Evolutionary conservation across 371 early-diverging fungal species (phyloP).

Genomic region (Mortierella sp.): DNA sequence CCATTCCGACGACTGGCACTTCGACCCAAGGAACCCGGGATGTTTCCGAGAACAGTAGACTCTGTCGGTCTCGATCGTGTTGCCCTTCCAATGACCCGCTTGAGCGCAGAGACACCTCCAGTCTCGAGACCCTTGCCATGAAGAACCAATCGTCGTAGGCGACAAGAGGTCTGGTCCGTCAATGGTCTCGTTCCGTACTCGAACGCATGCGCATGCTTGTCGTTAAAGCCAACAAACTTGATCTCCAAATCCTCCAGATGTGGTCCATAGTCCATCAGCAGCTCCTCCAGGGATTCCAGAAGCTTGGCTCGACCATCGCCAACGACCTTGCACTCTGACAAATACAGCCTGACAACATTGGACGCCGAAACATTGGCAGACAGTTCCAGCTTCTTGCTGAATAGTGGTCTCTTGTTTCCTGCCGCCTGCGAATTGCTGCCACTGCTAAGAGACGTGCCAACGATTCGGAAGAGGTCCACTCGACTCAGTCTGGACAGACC

Average conservation of each 20-base stretch:
- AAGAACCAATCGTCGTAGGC: conserved; percentile 43
- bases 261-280: conserved; percentile 35
- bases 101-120: conserved; percentile 34
- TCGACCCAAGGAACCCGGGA: not conserved
- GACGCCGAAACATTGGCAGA: conserved; percentile 32
- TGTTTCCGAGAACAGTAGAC: not conserved
- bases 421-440: not conserved
- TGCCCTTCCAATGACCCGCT: conserved; percentile 30
- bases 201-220: conserved; percentile 48
- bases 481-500: conserved; percentile 19
- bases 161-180: conserved; percentile 14
- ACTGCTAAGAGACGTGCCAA: not conserved
- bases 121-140: conserved; percentile 47
- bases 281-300: conserved; percentile 41
- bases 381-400: conserved; percentile 42
- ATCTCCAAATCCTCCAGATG: conserved; percentile 46
- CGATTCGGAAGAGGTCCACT: conserved; percentile 35
- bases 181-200: conserved; percentile 44
- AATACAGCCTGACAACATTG: conserved; percentile 24
- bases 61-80: conserved; percentile 12
- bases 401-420: not conserved
- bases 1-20: not conserved
- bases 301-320: conserved; percentile 25
- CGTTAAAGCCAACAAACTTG: conserved; percentile 45
- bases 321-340: conserved; percentile 37